Evolutionary conservation across 2,329 filamentous ascomycete genomes (phyloP), one percentile per base, ranked within the genome.

Genomic region (Pseudocercospora crystallina): DNA sequence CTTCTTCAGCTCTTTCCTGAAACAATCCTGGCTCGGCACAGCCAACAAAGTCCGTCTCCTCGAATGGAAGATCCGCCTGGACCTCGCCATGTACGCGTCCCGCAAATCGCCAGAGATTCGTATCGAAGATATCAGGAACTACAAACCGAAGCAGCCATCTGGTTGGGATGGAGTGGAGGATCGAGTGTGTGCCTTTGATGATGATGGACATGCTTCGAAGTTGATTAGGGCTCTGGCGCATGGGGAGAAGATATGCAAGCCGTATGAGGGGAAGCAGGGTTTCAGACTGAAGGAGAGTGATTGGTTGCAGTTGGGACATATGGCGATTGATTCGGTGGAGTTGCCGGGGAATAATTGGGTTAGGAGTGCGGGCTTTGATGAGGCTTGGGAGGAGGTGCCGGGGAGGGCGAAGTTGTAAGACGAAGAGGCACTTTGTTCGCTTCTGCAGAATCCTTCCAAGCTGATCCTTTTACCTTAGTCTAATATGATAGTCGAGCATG

Each of bases 121-220:
- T 0, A 50, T 82, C 0, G 76, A 83, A 3, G 78, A 83, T 41
- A 79, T 95, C 46, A 69, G 68, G 1, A 65, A 70, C 0, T 92
- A 94, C 63, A 68, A 71, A 1, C 79, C 84, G 0, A 79, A 73
- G 49, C 70, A 74, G 41, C 60, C 62, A 3, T 60, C 62, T 2
- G 61, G 63, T 36, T 77, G 75, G 79, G 69, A 69, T 36, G 69
- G 63, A 14, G 63, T 79, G 38, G 73, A 78, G 53, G 64, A 69
- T 53, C 74, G 66, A 44, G 79, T 71, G 43, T 77, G 77, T 47
- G 59, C 61, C 32, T 65, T 75, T 15, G 64, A 77, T 0, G 91
- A 96, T 59, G 90, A 96, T 68, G 90, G 91, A 0, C 92, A 97
- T 70, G 77, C 83, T 8, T 77, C 84, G 47, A 96, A 96, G 69